Percentiles rank a stretch among this genome's conserved stretches.
phyloP scores from a whole-genome alignment of 495 filamentous ascomycete species.

The Cercophora newfieldiana region DNA sequence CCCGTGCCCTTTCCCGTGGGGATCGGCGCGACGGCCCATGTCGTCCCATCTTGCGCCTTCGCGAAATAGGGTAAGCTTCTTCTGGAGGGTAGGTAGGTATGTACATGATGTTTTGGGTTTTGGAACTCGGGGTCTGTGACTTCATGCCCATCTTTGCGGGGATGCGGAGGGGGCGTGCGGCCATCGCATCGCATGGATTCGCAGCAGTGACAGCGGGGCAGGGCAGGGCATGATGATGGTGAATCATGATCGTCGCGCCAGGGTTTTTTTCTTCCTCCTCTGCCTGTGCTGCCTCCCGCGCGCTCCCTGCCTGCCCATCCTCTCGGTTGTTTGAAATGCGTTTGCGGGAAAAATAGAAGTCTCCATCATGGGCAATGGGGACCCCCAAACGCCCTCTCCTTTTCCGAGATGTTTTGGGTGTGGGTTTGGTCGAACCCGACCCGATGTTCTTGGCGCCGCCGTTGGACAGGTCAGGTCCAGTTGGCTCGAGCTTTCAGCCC shows the following conservation, averaged over 20 bases:
- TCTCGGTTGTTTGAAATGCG: constrained; percentile 16
- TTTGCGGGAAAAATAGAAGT: constrained; percentile 11
- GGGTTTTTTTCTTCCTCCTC: not conserved
- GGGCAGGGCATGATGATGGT: constrained; percentile 7
- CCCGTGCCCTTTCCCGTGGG: not conserved
- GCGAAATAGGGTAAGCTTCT: no score
- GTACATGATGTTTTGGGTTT: not conserved
- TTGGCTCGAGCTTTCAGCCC: constrained; percentile 12
- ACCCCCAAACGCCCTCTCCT: no score
- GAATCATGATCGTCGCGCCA: constrained; percentile 20
- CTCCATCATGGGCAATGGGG: not conserved
- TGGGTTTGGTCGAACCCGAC: not conserved
- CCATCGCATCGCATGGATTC: no score
- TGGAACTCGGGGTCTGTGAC: not conserved
- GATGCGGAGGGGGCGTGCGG: not conserved
- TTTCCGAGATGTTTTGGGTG: not conserved
- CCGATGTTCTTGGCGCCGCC: not conserved
- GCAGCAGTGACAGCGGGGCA: not conserved
- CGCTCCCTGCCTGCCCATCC: not conserved
- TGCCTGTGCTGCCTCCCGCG: not conserved
- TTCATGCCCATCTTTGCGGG: not conserved
- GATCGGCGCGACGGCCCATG: not conserved
- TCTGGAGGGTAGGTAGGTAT: not conserved
- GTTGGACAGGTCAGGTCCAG: not conserved
- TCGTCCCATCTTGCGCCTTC: not conserved